Evolutionary conservation across 2,329 filamentous ascomycete species (phyloP), one percentile per base, ranked within the genome.

Genomic region (Colletotrichum paranaense): DNA sequence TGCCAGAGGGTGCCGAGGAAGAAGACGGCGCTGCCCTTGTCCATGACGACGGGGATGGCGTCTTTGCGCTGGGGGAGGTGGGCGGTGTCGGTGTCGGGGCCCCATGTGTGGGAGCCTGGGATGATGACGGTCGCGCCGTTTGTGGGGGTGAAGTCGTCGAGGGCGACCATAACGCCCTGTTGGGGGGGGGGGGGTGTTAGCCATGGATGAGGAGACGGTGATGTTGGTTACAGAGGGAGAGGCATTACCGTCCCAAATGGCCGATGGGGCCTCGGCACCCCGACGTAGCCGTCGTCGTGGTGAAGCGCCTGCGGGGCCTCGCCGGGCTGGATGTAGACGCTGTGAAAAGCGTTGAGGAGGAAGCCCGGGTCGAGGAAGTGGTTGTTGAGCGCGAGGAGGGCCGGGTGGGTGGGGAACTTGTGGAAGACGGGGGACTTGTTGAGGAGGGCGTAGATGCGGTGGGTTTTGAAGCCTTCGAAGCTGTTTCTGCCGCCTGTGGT

Each of bases 361-460:
- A 81, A 84, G 0, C 81, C 82, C 19, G 78, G 76, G 62, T 82
- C 82, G n/a, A 85, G 77, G 69, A 84, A 84, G 70, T 81, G 80
- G 32, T 83, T 79, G 67, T 84, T 84, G 56, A 85, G 77, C 1
- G 82, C 80, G 24, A 84, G 76, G 5, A 84, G 79, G 24, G 78
- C 76, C 9, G 79, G 79, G 6, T 84, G 77, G 0, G 81, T 70
- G 35, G 75, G 76, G 69, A 83, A 84, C 70, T 80, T 81, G 75
- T 84, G 80, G 75, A 84, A 84, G 4, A 77, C 77, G 19, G 81
- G 77, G 11, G 80, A 81, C 74, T 84, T 84, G 77, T 83, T 82
- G 38, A 83, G 72, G 24, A 84, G 76, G 12, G 81, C 80, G 75
- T 84, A 84, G 62, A 84, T 81, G 22, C 83, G 78, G 57, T 80